Conservation (phyloP, 371 early-diverging fungal genomes). For the Mucor plumbeus region DNA sequence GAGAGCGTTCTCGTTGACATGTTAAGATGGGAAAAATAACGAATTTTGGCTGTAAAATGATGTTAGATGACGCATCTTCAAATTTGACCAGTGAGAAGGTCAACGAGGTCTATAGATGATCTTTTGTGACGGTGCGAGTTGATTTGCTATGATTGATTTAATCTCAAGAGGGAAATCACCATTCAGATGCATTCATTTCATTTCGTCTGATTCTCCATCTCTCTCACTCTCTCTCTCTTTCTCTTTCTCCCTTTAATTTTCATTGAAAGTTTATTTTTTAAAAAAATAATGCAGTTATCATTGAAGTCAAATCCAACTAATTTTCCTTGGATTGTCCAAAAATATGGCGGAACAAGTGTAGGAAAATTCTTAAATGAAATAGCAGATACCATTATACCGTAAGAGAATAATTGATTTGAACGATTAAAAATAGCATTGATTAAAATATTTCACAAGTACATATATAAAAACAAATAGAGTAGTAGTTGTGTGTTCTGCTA, state of each 20-base stretch:
- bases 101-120: slow-evolving; percentile 22
- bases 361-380: slow-evolving; percentile 77
- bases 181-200: background rate
- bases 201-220: background rate
- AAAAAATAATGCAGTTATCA: slow-evolving; percentile 17
- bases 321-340: slow-evolving; percentile 77
- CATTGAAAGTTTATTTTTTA: background rate
- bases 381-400: slow-evolving; percentile 63
- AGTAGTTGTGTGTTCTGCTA: slow-evolving; percentile 82
- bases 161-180: slow-evolving; percentile 12
- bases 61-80: slow-evolving; percentile 17
- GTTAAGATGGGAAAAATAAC: background rate
- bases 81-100: slow-evolving; percentile 17
- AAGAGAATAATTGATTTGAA: slow-evolving; percentile 14
- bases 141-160: slow-evolving; percentile 22
- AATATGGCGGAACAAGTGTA: slow-evolving; percentile 90
- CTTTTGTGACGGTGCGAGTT: slow-evolving; percentile 26
- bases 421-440: background rate
- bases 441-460: slow-evolving; percentile 22
- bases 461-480: slow-evolving; percentile 63
- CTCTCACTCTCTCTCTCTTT: slow-evolving; percentile 5
- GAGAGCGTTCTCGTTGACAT: background rate
- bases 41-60: slow-evolving; percentile 8
- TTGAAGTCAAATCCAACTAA: slow-evolving; percentile 26
- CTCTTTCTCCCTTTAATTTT: slow-evolving; percentile 12